A percentile compares a stretch with the other conserved stretches of the same genome.
Conservation (phyloP, 1,139 yeast species). For the Hansenula lynferdii region DNA sequence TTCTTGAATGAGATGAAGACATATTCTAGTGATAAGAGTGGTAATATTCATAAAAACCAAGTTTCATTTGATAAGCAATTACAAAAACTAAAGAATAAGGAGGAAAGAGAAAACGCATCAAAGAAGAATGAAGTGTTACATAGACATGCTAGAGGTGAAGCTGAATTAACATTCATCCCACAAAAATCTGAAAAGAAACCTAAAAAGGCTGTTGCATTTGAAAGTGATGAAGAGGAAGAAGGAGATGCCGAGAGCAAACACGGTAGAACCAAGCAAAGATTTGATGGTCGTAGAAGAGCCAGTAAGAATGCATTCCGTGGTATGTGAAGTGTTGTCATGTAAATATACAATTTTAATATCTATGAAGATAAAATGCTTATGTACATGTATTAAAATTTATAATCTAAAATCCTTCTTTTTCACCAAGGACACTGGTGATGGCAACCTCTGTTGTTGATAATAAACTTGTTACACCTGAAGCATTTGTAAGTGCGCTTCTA, state of each 20-base stretch:
- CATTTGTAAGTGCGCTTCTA: conserved; percentile 94
- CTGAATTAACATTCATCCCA: conserved; percentile 82
- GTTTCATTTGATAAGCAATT: conserved; percentile 63
- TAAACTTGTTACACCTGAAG: conserved; percentile 96
- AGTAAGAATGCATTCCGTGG: conserved; percentile 84
- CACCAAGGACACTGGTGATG: conserved; percentile 33
- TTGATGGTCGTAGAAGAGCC: conserved; percentile 87
- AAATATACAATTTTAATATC: too few species aligned
- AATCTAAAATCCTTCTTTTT: conserved; percentile 21
- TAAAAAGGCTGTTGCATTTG: conserved; percentile 20
- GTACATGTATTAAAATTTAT: neutral
- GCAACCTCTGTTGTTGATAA: conserved; percentile 99
- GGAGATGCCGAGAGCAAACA: conserved; percentile 38
- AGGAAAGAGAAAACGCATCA: conserved; percentile 28
- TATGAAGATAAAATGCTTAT: too few species aligned
- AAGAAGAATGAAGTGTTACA: conserved; percentile 48
- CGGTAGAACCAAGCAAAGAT: conserved; percentile 76
- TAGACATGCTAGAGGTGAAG: conserved; percentile 84
- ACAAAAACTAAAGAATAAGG: conserved; percentile 35
- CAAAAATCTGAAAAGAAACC: conserved; percentile 38
- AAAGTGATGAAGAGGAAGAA: conserved; percentile 33
- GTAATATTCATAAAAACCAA: conserved; percentile 21
- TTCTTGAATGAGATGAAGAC: conserved; percentile 58
- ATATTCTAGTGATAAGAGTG: conserved; percentile 28
- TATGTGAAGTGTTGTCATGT: too few species aligned